Conservation (phyloP, 129 eudicot genomes). For the Flaveria trinervia region DNA sequence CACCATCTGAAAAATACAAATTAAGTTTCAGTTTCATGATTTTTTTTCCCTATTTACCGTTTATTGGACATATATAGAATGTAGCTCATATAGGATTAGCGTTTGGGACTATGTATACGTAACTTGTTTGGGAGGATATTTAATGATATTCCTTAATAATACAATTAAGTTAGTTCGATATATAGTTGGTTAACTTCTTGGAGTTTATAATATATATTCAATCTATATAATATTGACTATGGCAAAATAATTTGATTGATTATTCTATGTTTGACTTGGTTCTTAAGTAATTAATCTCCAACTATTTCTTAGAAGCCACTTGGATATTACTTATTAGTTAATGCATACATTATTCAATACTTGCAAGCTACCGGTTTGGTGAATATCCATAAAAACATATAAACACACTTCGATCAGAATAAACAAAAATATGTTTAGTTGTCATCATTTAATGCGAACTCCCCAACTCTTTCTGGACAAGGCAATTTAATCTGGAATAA, state of each 20-base stretch:
- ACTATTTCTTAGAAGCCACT: constrained; percentile 22
- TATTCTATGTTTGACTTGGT: constrained; percentile 21
- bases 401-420: background rate
- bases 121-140: background rate
- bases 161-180: background rate
- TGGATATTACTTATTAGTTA: background rate
- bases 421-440: background rate
- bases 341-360: constrained; percentile 28
- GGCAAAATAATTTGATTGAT: background rate
- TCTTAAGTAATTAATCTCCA: constrained; percentile 17
- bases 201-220: background rate
- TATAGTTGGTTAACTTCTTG: constrained; percentile 27
- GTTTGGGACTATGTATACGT: background rate
- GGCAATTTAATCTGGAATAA: background rate
- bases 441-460: background rate
- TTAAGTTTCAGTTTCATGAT: background rate
- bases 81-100: background rate
- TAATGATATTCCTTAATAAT: background rate
- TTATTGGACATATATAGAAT: too few relatives aligned
- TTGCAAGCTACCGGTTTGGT: constrained; percentile 36
- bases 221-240: background rate
- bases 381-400: background rate
- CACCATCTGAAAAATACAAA: constrained; percentile 51
- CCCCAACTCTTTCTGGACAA: background rate
- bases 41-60: background rate